These are phyloP conservation scores for Oenanthe javanica DNA, from an alignment of 140 eudicot species.

Conservation along the genomic window DNA sequence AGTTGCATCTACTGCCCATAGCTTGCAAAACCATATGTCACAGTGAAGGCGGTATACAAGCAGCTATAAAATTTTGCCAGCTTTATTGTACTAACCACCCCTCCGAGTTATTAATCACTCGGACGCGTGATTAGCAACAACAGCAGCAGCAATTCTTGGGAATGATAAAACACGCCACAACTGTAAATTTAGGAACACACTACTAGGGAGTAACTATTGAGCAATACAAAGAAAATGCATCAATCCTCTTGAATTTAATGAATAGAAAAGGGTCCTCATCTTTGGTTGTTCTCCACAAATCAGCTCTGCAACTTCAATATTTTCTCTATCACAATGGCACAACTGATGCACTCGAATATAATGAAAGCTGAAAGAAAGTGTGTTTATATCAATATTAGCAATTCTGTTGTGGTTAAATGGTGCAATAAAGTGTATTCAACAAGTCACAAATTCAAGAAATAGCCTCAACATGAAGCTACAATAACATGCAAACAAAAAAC, in stretches of 20 bases:
- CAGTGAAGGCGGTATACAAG: conserved; percentile 49
- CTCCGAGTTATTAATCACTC: conserved; percentile 34
- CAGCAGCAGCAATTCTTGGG: conserved; percentile 12
- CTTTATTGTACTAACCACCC: conserved; percentile 33
- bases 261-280: conserved; percentile 52
- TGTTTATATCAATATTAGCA: conserved; percentile 9
- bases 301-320: conserved; percentile 21
- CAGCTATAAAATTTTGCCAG: conserved; percentile 48
- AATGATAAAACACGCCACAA: conserved; percentile 13
- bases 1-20: conserved; percentile 78
- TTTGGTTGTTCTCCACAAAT: conserved; percentile 9
- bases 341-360: conserved; percentile 24
- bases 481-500: conserved; percentile 18
- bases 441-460: conserved; percentile 9
- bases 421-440: conserved; percentile 15
- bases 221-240: conserved; percentile 18
- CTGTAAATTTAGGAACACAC: too few relatives aligned
- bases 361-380: conserved; percentile 27
- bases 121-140: conserved; percentile 14
- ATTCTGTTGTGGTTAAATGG: neutral
- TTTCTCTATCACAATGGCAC: conserved; percentile 16
- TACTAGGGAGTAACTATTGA: conserved; percentile 20
- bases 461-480: neutral
- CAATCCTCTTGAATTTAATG: conserved; percentile 38
- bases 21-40: conserved; percentile 29